Base-by-base conservation (phyloP, 495 filamentous ascomycete species). In the Aspergillus ostianus region DNA sequence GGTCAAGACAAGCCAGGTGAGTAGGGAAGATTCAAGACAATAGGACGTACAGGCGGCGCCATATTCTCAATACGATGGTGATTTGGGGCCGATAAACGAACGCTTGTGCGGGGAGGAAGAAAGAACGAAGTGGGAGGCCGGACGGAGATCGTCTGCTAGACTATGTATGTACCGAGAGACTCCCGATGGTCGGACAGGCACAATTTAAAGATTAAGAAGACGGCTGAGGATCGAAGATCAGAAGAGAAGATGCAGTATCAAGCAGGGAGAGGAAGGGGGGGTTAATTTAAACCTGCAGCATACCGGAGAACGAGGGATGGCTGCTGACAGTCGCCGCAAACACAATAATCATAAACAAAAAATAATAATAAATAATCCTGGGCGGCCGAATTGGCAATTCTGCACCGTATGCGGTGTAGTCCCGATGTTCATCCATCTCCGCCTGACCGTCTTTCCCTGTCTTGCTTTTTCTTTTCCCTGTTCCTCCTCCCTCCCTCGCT, bases 11-110 rank as follows among this genome's bases (percentile, higher is more conserved):
- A 19, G 17, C 5, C 3, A 56, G 23, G 45, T 10, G 10, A 3
- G 32, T 21, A 29, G 13, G 23, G 9, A 49, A 13, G 17, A 29
- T 32, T 10, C 6, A 45, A 19, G 8, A 17, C 23, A 19, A 19
- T 47, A 20, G 19, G 10, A 64, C 74, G 68, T 66, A 78, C 76
- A 50, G 70, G 57, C 57, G 72, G 67, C 55, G 73, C 69, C 76
- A 78, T 78, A 47, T 44, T 66, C 46, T 46, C 29, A 48, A 36
- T 21, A 23, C 45, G 41, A 51, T 56, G 47, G 12, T 36, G 27
- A 26, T 4, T 27, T 44, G 47, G 57, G 52, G 27, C 47, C 23
- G 44, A 46, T 19, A 19, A 23, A 27, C 27, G 44, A 13, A 9
- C 44, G 56, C 60, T 57, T 51, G 64, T 56, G 61, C 49, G 57